Evolutionary conservation across 768 basidiomycete genomes (phyloP).

Genomic region (Calocera viscosa): DNA sequence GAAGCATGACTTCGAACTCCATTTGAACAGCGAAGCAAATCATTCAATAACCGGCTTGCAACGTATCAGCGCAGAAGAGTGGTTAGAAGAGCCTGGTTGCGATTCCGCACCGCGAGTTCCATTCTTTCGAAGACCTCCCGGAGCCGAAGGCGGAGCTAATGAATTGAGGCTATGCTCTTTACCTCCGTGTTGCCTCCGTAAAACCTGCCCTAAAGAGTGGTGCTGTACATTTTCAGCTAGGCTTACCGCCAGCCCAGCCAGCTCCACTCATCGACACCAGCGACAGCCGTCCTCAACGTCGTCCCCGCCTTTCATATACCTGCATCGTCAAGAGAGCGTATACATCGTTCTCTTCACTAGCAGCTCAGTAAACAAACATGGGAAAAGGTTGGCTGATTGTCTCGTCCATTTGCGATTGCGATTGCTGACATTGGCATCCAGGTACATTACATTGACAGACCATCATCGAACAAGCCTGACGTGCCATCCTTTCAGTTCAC

Average conservation of each 20-base stretch:
- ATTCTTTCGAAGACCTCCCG: neutral
- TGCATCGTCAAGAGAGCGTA: conserved; percentile 2
- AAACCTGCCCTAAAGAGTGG: conserved; percentile 1
- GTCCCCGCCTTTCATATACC: neutral
- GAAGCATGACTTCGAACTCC: neutral
- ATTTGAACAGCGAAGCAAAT: neutral
- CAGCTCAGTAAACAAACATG: conserved; percentile 5
- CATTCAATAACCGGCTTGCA: neutral
- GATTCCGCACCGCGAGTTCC: neutral
- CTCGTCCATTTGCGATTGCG: neutral
- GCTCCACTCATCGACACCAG: conserved; percentile 5
- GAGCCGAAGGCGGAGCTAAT: neutral
- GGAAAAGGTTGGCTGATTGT: conserved; percentile 10
- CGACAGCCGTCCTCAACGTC: neutral
- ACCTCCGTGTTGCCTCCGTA: neutral
- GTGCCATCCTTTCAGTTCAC: conserved; percentile 50
- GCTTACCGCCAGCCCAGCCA: neutral
- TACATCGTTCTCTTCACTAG: neutral
- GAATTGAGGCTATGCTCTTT: neutral
- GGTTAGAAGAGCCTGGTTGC: neutral
- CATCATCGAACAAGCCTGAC: neutral
- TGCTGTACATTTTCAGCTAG: neutral
- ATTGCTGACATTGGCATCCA: neutral
- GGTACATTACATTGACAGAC: neutral
- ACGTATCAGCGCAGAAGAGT: neutral